A percentile compares a stretch with the other conserved stretches of the same genome.
phyloP scores from a whole-genome alignment of 164 flowering plant genomes.

The Vitis riparia region DNA sequence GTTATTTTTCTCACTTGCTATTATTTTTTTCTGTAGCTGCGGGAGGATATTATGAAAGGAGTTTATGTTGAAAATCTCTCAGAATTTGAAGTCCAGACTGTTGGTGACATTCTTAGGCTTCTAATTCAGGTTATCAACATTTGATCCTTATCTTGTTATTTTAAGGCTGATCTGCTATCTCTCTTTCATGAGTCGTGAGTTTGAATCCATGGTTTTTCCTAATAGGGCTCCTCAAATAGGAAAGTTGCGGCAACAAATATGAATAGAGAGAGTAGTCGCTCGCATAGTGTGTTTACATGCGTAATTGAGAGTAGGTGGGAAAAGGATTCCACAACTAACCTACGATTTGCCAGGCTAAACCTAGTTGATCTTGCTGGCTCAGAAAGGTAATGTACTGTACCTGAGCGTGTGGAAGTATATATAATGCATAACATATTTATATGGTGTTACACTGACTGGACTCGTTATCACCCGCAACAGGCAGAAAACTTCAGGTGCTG shows the following conservation, averaged over 20 bases:
- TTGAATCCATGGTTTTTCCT: slow-evolving; percentile 12
- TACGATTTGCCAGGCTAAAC: slow-evolving; percentile 88
- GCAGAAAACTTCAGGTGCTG: slow-evolving; percentile 99
- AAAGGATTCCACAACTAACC: slow-evolving; percentile 78
- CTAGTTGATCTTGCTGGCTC: slow-evolving; percentile 99
- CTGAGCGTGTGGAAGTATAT: not conserved
- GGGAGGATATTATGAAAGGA: slow-evolving; percentile 89
- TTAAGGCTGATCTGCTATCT: not conserved
- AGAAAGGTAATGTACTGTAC: slow-evolving; percentile 62
- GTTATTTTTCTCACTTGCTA: not conserved
- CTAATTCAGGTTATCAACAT: slow-evolving; percentile 58
- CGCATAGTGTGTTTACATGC: slow-evolving; percentile 97
- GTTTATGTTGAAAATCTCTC: slow-evolving; percentile 96
- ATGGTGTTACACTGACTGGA: not conserved
- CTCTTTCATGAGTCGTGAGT: not conserved
- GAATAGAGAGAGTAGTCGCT: slow-evolving; percentile 99
- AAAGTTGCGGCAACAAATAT: slow-evolving; percentile 97
- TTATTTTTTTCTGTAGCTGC: slow-evolving; percentile 44
- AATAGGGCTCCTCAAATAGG: slow-evolving; percentile 93
- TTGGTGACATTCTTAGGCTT: slow-evolving; percentile 76
- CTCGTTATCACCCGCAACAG: slow-evolving; percentile 35
- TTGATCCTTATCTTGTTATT: not conserved
- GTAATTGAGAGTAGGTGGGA: slow-evolving; percentile 96
- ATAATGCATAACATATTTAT: not conserved
- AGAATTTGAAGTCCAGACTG: slow-evolving; percentile 86